A percentile compares a stretch with the other conserved stretches of the same genome.
Conservation (phyloP, 305 asterid species). For the Fraxinus greggii region DNA sequence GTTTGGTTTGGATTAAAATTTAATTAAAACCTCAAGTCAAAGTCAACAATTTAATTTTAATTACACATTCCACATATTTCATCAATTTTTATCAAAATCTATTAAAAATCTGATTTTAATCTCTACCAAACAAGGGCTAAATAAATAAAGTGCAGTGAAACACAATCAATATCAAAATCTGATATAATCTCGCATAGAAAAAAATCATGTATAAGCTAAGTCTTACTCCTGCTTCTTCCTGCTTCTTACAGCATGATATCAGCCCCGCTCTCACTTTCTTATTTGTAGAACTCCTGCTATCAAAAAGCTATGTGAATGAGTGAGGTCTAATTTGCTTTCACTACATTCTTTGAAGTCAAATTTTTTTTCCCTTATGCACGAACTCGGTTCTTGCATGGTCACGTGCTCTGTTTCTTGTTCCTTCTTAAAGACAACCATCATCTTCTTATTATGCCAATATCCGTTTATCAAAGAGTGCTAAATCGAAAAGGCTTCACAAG, state of each 20-base stretch:
- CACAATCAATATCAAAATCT: neutral
- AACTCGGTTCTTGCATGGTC: neutral
- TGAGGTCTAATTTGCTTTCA: neutral
- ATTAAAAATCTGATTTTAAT: too few species aligned
- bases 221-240: neutral
- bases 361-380: neutral
- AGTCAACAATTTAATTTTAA: too few species aligned
- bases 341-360: too few species aligned
- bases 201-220: neutral
- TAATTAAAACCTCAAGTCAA: too few species aligned
- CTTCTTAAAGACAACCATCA: neutral
- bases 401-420: neutral
- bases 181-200: neutral
- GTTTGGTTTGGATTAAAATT: too few species aligned
- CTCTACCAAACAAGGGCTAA: too few species aligned
- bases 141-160: too few species aligned
- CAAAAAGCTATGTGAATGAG: neutral
- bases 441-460: neutral
- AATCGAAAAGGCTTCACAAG: neutral
- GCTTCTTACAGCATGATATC: neutral
- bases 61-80: too few species aligned
- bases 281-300: neutral
- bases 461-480: neutral
- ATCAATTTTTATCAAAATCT: too few species aligned
- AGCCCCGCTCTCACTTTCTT: neutral